A percentile compares a stretch with the other conserved stretches of the same genome.
phyloP scores from a whole-genome alignment of 495 filamentous ascomycete species.

The Aspergillus cavernicola region DNA sequence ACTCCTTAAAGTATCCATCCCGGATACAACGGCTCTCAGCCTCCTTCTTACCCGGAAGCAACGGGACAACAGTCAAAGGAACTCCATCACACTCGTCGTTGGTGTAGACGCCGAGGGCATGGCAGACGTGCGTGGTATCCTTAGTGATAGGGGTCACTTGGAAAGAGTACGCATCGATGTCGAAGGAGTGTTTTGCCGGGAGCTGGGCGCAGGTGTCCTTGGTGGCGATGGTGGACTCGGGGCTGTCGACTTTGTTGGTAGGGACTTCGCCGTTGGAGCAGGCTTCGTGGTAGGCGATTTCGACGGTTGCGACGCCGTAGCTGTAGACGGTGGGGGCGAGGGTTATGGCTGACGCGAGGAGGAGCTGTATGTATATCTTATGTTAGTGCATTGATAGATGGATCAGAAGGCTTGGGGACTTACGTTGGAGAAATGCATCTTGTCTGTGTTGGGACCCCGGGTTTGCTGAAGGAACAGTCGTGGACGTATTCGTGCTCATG shows the following conservation, averaged over 20 bases:
- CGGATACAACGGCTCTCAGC: constrained; percentile 8
- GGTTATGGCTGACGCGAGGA: constrained; percentile 10
- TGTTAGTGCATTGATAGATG: too few species aligned
- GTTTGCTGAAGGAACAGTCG: too few species aligned
- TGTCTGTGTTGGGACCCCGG: not conserved
- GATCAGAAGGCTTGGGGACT: too few species aligned
- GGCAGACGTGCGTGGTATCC: constrained; percentile 5
- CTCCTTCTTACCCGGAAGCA: not conserved
- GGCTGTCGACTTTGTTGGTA: not conserved
- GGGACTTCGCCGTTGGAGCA: constrained; percentile 9
- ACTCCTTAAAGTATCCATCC: constrained; percentile 5
- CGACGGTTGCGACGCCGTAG: constrained; percentile 12
- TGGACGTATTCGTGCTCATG: not conserved
- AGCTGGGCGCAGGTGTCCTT: not conserved
- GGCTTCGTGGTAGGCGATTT: constrained; percentile 8
- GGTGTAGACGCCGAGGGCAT: constrained; percentile 12
- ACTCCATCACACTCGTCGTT: constrained; percentile 13
- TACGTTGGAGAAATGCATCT: constrained; percentile 17
- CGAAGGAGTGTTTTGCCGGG: constrained; percentile 11
- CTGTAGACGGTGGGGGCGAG: constrained; percentile 15
- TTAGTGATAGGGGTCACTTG: constrained; percentile 8
- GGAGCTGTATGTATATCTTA: not conserved
- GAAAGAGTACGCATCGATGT: constrained; percentile 17
- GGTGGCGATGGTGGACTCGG: constrained; percentile 1
- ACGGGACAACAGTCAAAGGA: constrained; percentile 9